Conservation (phyloP, 2,329 filamentous ascomycete species). For the Phaeoacremonium minimum region DNA sequence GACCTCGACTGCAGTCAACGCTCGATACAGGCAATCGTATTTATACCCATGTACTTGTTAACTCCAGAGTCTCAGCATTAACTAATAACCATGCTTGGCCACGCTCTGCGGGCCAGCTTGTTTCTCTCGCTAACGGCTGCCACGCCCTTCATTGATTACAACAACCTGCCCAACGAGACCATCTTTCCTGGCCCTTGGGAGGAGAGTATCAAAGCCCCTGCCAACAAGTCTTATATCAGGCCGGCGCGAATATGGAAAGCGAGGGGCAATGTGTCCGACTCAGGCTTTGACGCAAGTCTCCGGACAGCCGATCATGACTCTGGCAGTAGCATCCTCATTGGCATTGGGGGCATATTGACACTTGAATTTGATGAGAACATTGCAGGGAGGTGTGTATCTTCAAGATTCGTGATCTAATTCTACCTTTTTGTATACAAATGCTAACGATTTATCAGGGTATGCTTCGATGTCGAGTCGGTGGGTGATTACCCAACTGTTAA, state of each 20-base stretch:
- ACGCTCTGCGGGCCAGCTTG: too few species aligned
- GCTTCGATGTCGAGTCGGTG: constrained; percentile 23
- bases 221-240: constrained; percentile 25
- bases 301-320: constrained; percentile 4
- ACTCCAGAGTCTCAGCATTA: too few species aligned
- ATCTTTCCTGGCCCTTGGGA: constrained; percentile 35
- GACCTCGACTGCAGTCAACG: too few species aligned
- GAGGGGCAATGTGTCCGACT: constrained; percentile 23
- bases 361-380: constrained; percentile 36
- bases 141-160: constrained; percentile 11
- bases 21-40: too few species aligned
- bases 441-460: constrained; percentile 19
- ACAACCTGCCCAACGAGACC: constrained; percentile 21
- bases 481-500: constrained; percentile 22
- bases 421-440: background rate
- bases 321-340: constrained; percentile 18
- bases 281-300: constrained; percentile 9
- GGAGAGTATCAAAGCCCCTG: constrained; percentile 27
- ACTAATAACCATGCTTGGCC: too few species aligned
- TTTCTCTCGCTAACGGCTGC: too few species aligned
- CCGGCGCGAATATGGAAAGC: constrained; percentile 25
- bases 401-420: too few species aligned
- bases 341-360: constrained; percentile 25
- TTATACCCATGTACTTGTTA: too few species aligned
- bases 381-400: constrained; percentile 25